Conservation (phyloP, 345 rosid species). For the Eucalyptus grandis region DNA sequence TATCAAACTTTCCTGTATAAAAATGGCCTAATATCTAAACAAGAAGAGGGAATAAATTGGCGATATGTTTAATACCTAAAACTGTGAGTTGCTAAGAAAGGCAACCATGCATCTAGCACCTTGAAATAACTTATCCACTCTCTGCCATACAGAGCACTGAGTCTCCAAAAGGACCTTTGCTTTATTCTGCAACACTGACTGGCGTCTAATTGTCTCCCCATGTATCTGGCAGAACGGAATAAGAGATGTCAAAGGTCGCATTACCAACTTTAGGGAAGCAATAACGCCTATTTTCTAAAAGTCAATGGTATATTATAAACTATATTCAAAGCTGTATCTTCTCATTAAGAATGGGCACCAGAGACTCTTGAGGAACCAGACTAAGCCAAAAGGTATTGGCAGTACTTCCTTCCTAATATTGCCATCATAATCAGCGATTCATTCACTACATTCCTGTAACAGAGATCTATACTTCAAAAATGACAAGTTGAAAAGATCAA, state of each 20-base stretch:
- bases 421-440: background rate
- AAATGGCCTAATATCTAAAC: background rate
- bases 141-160: constrained; percentile 72
- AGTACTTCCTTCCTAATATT: background rate
- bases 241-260: background rate
- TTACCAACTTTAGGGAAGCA: background rate
- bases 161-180: constrained; percentile 60
- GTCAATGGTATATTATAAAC: background rate
- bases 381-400: background rate
- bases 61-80: constrained; percentile 12
- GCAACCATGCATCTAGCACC: constrained; percentile 81
- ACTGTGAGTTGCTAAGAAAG: constrained; percentile 88
- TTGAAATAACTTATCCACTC: constrained; percentile 78
- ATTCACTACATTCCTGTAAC: background rate
- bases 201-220: constrained; percentile 70
- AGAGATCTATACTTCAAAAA: background rate
- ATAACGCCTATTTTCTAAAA: background rate
- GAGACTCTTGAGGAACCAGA: background rate
- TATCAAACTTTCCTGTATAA: background rate
- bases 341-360: background rate
- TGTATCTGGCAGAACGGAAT: constrained; percentile 48
- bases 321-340: background rate
- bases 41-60: background rate
- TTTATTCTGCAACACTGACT: constrained; percentile 53
- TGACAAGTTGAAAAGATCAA: background rate